Evolutionary conservation across 495 filamentous ascomycete genomes (phyloP).

Genomic region (Neurospora sp.): DNA sequence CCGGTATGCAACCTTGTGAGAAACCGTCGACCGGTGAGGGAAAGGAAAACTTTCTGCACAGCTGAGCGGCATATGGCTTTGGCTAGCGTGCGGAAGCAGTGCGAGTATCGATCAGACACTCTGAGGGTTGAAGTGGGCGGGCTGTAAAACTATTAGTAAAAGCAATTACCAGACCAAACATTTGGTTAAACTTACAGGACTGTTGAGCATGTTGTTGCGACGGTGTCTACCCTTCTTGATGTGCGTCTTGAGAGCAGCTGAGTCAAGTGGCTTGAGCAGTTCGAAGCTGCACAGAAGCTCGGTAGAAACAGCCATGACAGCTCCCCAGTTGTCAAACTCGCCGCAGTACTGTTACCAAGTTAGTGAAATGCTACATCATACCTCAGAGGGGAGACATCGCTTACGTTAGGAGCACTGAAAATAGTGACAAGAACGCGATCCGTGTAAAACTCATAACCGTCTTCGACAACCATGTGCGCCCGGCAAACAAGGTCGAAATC

Average conservation of each 20-base stretch:
- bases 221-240: slow-evolving; percentile 97
- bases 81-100: background rate
- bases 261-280: slow-evolving; percentile 90
- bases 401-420: slow-evolving; percentile 94
- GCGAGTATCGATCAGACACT: slow-evolving; percentile 32
- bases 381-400: slow-evolving; percentile 20
- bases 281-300: slow-evolving; percentile 97
- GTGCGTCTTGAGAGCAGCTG: slow-evolving; percentile 92
- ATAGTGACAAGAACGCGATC: slow-evolving; percentile 94
- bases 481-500: slow-evolving; percentile 97
- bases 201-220: slow-evolving; percentile 81
- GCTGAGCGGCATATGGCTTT: background rate
- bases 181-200: slow-evolving; percentile 57
- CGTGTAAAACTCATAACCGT: slow-evolving; percentile 98
- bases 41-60: background rate
- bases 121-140: slow-evolving; percentile 38
- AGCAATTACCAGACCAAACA: background rate
- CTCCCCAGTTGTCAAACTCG: slow-evolving; percentile 99
- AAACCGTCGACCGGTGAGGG: background rate
- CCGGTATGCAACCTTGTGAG: background rate
- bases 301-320: slow-evolving; percentile 92
- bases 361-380: background rate
- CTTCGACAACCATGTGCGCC: slow-evolving; percentile 99
- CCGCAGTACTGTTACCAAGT: slow-evolving; percentile 69
- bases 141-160: slow-evolving; percentile 22